Evolutionary conservation across 2,329 filamentous ascomycete species (phyloP).

Genomic region (Penicillium italicum): DNA sequence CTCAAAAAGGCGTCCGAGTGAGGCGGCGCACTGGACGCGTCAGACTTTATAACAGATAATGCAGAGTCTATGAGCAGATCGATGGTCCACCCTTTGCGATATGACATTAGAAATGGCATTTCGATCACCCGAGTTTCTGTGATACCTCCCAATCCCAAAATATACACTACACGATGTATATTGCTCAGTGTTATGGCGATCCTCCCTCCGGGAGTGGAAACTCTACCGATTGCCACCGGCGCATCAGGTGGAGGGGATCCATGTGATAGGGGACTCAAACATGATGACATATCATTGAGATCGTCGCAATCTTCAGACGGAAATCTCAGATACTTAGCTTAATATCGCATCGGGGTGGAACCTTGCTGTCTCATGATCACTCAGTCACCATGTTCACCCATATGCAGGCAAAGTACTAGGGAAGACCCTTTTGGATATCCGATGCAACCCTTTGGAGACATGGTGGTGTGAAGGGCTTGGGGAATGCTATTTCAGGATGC

Average conservation of each 20-base stretch:
- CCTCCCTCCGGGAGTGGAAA: background rate
- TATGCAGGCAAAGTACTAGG: background rate
- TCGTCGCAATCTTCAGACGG: conserved; percentile 4
- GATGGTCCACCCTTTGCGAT: background rate
- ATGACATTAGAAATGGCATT: background rate
- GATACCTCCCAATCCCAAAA: background rate
- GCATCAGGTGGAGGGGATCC: conserved; percentile 14
- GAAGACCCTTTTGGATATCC: background rate
- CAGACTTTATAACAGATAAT: conserved; percentile 4
- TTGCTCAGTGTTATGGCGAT: conserved; percentile 4
- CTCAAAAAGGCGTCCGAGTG: conserved; percentile 20
- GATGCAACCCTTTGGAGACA: conserved; percentile 7
- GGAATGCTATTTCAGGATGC: background rate
- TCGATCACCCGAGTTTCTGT: background rate
- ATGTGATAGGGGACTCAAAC: conserved; percentile 10
- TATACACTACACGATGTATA: background rate
- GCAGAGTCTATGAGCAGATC: background rate
- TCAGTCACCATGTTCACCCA: background rate
- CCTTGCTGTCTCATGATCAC: conserved; percentile 3
- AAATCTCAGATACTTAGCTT: background rate
- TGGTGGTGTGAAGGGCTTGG: background rate
- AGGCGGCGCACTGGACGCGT: conserved; percentile 1
- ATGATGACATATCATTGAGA: conserved; percentile 8
- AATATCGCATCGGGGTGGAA: background rate
- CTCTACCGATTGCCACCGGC: conserved; percentile 2